phyloP scores from a whole-genome alignment of 371 early-diverging fungal genomes.

The Parasitella parasitica region DNA sequence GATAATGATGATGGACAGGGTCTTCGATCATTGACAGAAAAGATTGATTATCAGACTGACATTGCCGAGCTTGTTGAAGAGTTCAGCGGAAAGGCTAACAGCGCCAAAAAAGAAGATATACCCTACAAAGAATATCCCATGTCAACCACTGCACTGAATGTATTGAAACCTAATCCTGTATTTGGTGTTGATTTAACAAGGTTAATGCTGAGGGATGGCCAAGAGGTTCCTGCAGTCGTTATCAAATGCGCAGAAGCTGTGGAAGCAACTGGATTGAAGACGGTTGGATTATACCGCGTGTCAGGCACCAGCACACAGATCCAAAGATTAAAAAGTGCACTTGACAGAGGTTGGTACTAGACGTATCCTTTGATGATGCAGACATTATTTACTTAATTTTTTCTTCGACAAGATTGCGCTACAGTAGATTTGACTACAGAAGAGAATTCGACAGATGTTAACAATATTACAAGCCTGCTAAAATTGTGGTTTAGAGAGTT shows the following conservation, averaged over 20 bases:
- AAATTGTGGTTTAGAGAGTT: constrained; percentile 92
- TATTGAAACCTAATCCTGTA: constrained; percentile 62
- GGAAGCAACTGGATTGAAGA: constrained; percentile 64
- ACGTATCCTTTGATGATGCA: background rate
- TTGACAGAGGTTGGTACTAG: constrained; percentile 62
- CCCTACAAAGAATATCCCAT: constrained; percentile 61
- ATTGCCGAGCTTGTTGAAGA: constrained; percentile 40
- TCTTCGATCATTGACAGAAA: constrained; percentile 54
- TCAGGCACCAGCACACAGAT: constrained; percentile 76
- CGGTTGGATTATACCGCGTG: constrained; percentile 81
- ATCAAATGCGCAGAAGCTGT: constrained; percentile 75
- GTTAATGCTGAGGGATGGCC: constrained; percentile 66
- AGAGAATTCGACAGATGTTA: constrained; percentile 68
- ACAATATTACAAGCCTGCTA: constrained; percentile 77
- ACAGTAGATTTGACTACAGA: constrained; percentile 61
- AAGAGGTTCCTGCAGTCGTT: constrained; percentile 71
- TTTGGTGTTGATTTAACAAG: constrained; percentile 67
- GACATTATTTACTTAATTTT: background rate
- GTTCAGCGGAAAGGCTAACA: constrained; percentile 20
- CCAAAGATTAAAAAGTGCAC: constrained; percentile 62
- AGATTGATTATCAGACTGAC: constrained; percentile 59
- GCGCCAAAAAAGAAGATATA: constrained; percentile 38
- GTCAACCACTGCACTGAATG: constrained; percentile 55
- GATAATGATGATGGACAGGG: constrained; percentile 45
- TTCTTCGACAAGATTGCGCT: constrained; percentile 56